Conservation (phyloP, 768 basidiomycete genomes). For the Suillus spraguei region DNA sequence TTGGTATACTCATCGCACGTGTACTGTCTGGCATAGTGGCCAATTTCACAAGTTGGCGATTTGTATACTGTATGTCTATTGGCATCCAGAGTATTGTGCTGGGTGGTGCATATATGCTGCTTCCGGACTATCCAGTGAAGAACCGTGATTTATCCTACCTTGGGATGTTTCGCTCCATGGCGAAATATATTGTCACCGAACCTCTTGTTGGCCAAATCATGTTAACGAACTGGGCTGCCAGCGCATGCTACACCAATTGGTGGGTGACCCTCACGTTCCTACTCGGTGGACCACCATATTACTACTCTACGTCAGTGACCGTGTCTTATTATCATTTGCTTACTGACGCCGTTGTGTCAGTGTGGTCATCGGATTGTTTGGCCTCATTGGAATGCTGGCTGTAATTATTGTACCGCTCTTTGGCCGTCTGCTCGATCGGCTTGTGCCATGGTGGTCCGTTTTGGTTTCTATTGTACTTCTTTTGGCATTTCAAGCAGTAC, state of each 20-base stretch:
- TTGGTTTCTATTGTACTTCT: conserved; percentile 36
- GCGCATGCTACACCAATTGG: conserved; percentile 36
- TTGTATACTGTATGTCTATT: conserved; percentile 45
- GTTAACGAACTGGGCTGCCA: conserved; percentile 29
- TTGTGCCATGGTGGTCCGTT: conserved; percentile 46
- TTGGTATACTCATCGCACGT: conserved; percentile 32
- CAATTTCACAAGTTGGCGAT: conserved; percentile 43
- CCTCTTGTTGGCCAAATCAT: conserved; percentile 43
- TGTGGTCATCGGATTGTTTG: conserved; percentile 47
- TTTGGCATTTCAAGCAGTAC: conserved; percentile 32
- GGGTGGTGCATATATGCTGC: conserved; percentile 29
- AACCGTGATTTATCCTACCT: conserved; percentile 39
- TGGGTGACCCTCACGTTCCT: conserved; percentile 50
- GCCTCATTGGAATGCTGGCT: conserved; percentile 47
- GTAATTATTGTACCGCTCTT: conserved; percentile 32
- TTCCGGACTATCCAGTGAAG: conserved; percentile 48
- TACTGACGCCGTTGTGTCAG: conserved; percentile 21
- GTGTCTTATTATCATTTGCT: background rate
- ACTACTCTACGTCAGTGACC: conserved; percentile 35
- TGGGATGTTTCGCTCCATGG: conserved; percentile 40
- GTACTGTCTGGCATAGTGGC: conserved; percentile 42
- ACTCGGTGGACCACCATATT: conserved; percentile 43
- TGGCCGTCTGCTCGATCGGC: conserved; percentile 28
- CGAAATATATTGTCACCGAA: conserved; percentile 39
- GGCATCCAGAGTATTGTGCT: conserved; percentile 35